A percentile compares a stretch with the other conserved stretches of the same genome.
phyloP scores from a whole-genome alignment of 495 filamentous ascomycete genomes.

The Podospora fimiseda region DNA sequence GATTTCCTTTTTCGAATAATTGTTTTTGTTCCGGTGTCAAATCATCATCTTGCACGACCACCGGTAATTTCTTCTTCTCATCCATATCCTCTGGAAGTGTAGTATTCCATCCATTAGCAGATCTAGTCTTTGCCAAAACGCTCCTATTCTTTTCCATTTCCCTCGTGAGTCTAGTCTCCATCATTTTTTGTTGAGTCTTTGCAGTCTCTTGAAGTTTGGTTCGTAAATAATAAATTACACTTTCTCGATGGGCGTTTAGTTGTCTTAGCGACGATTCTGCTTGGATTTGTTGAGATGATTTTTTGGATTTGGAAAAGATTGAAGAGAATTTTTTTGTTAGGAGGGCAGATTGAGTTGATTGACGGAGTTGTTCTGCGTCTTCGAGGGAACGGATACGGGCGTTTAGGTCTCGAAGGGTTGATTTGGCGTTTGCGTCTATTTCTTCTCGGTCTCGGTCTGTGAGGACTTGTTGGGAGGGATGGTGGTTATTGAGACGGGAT shows the following conservation, averaged over 20 bases:
- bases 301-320: no score
- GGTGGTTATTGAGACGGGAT: slow-evolving; percentile 34
- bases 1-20: slow-evolving; percentile 90
- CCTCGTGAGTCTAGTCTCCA: slow-evolving; percentile 76
- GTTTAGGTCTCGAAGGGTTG: slow-evolving; percentile 75
- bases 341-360: slow-evolving; percentile 59
- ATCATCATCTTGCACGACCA: slow-evolving; percentile 51
- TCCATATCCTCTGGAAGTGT: no score
- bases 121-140: slow-evolving; percentile 66
- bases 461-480: slow-evolving; percentile 31
- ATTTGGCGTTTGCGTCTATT: slow-evolving; percentile 78
- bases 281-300: no score
- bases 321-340: no score
- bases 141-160: slow-evolving; percentile 87
- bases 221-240: slow-evolving; percentile 75
- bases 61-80: no score
- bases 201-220: slow-evolving; percentile 67
- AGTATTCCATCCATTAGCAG: no score
- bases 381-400: slow-evolving; percentile 67
- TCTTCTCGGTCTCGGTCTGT: slow-evolving; percentile 66
- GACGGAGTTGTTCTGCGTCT: slow-evolving; percentile 74
- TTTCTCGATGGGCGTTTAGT: slow-evolving; percentile 62
- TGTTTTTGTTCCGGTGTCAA: slow-evolving; percentile 80
- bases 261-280: slow-evolving; percentile 63
- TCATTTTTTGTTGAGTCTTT: slow-evolving; percentile 76